phyloP scores from a whole-genome alignment of 2,329 filamentous ascomycete genomes.

The Beauveria rudraprayagi region DNA sequence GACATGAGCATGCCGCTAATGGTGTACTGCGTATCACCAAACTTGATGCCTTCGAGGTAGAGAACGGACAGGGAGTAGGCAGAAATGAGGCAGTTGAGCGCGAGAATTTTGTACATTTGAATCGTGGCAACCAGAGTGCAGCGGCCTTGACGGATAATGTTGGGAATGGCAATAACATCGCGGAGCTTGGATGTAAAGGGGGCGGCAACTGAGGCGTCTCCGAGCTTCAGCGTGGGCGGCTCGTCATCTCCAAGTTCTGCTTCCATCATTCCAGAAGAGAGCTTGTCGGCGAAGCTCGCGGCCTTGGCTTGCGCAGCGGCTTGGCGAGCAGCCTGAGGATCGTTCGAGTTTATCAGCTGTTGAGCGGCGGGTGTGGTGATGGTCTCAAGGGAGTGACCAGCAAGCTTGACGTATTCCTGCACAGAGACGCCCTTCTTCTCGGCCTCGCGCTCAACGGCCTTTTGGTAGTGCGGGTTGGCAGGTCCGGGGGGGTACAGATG shows the following conservation, averaged over 20 bases:
- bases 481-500: slow-evolving; percentile 90
- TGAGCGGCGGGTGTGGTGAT: slow-evolving; percentile 60
- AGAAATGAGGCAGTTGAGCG: slow-evolving; percentile 93
- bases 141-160: slow-evolving; percentile 95
- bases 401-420: slow-evolving; percentile 46
- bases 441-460: slow-evolving; percentile 81
- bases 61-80: slow-evolving; percentile 95
- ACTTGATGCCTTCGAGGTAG: slow-evolving; percentile 98
- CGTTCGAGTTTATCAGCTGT: slow-evolving; percentile 38
- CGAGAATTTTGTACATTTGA: slow-evolving; percentile 99
- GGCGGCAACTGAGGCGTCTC: slow-evolving; percentile 92
- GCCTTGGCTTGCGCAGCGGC: slow-evolving; percentile 64
- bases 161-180: slow-evolving; percentile 93
- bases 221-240: slow-evolving; percentile 91
- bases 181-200: slow-evolving; percentile 97
- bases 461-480: slow-evolving; percentile 86
- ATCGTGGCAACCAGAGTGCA: slow-evolving; percentile 98
- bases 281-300: slow-evolving; percentile 72
- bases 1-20: slow-evolving; percentile 99
- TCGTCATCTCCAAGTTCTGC: slow-evolving; percentile 80
- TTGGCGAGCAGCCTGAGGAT: slow-evolving; percentile 27
- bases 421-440: slow-evolving; percentile 64
- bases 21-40: slow-evolving; percentile 94
- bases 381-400: slow-evolving; percentile 50
- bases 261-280: slow-evolving; percentile 84